Conservation (phyloP, 345 rosid species). For the rapeseed (Brassica napus) region Da-Ae NC_063440.1:17767001-17767500, state of each 20-base stretch:
- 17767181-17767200: slow-evolving; percentile 19
- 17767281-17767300: slow-evolving; percentile 24
- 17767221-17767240: not conserved
- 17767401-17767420: slow-evolving; percentile 2
- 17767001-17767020: not conserved
- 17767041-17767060: not conserved
- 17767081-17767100: too few relatives aligned
- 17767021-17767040: not conserved
- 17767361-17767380: slow-evolving; percentile 35
- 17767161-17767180: not conserved
- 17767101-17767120: not conserved
- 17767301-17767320: slow-evolving; percentile 33
- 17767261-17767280: not conserved
- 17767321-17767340: slow-evolving; percentile 4
- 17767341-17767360: not conserved
- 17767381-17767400: slow-evolving; percentile 21
- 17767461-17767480: not conserved
- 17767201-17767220: slow-evolving; percentile 2
- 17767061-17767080: too few relatives aligned
- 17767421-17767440: slow-evolving; percentile 18
- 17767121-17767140: not conserved
- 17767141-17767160: not conserved
- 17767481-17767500: slow-evolving; percentile 26
- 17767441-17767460: slow-evolving; percentile 29
- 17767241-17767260: not conserved